These are phyloP conservation scores for Patellaria atrata DNA, from an alignment of 495 filamentous ascomycete species.

Conservation along the genomic window DNA sequence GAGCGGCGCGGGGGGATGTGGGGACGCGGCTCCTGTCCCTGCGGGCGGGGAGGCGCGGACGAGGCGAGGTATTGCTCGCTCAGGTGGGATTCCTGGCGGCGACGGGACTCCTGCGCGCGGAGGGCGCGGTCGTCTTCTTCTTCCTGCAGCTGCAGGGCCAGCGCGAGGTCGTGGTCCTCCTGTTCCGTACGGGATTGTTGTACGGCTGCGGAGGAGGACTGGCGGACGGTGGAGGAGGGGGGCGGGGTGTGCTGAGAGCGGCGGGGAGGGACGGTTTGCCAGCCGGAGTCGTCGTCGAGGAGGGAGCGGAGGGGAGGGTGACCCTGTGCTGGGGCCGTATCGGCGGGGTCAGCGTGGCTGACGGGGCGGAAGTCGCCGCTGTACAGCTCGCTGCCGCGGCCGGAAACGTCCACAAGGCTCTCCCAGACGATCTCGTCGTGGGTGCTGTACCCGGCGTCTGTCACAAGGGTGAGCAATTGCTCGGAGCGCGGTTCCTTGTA, in stretches of 20 bases:
- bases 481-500: constrained; percentile 64
- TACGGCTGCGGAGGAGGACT: constrained; percentile 8
- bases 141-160: constrained; percentile 70
- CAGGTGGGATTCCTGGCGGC: constrained; percentile 29
- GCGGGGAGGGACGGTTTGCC: constrained; percentile 12
- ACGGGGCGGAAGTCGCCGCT: constrained; percentile 84
- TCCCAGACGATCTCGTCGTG: constrained; percentile 97
- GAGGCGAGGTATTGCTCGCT: constrained; percentile 45
- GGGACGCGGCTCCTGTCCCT: constrained; percentile 17
- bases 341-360: constrained; percentile 32
- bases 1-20: constrained; percentile 27
- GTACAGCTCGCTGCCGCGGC: constrained; percentile 69
- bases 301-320: constrained; percentile 18
- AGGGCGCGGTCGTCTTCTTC: constrained; percentile 61
- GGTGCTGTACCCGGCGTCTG: constrained; percentile 74
- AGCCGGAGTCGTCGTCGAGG: constrained; percentile 31
- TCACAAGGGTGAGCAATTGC: constrained; percentile 67
- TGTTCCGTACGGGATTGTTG: constrained; percentile 35
- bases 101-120: constrained; percentile 27
- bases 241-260: constrained; percentile 1
- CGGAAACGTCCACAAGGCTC: constrained; percentile 73
- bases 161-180: constrained; percentile 64
- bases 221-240: constrained; percentile 5
- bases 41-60: constrained; percentile 23
- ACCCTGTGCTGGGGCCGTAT: constrained; percentile 4